These are phyloP conservation scores for Agaricales sp. DNA, from an alignment of 1,284 basidiomycete genomes.

Conservation along the genomic window DNA sequence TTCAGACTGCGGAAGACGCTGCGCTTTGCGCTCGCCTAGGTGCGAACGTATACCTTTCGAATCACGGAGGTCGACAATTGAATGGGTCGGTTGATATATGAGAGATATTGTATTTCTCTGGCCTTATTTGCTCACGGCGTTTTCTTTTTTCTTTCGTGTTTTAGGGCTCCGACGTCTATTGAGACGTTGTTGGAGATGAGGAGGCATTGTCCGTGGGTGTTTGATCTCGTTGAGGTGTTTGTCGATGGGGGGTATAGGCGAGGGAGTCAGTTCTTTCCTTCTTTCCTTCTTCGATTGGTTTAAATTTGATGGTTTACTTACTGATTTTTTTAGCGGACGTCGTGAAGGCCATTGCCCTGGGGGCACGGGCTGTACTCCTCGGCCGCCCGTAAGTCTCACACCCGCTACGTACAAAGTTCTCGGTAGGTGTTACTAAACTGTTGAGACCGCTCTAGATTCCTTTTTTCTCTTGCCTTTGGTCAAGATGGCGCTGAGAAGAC, in stretches of 20 bases:
- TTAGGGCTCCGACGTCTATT: constrained; percentile 18
- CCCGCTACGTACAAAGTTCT: too few species aligned
- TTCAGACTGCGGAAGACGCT: constrained; percentile 34
- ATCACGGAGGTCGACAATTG: constrained; percentile 30
- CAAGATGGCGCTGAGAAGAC: constrained; percentile 35
- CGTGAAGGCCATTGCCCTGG: constrained; percentile 44
- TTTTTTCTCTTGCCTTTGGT: constrained; percentile 34
- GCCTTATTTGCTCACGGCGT: constrained; percentile 29
- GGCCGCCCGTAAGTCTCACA: constrained; percentile 30
- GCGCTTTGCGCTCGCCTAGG: constrained; percentile 41
- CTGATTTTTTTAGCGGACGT: constrained; percentile 22
- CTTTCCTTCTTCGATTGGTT: background rate
- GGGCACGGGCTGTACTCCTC: constrained; percentile 42
- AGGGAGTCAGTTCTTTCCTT: constrained; percentile 18
- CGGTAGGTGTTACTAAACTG: background rate
- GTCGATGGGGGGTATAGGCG: constrained; percentile 43
- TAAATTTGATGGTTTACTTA: background rate
- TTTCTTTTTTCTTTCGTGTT: too few species aligned
- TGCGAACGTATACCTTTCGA: constrained; percentile 37
- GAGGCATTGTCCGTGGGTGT: constrained; percentile 26
- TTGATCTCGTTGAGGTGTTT: constrained; percentile 27
- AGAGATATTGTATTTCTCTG: constrained; percentile 15
- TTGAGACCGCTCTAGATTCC: constrained; percentile 14
- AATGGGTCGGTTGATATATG: constrained; percentile 27
- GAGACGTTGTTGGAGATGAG: constrained; percentile 32